Percentiles rank a stretch among this genome's conserved stretches.
These are phyloP conservation scores for Ophiostoma sp. DNA, from an alignment of 2,329 filamentous ascomycete species.

Conservation along the genomic window DNA sequence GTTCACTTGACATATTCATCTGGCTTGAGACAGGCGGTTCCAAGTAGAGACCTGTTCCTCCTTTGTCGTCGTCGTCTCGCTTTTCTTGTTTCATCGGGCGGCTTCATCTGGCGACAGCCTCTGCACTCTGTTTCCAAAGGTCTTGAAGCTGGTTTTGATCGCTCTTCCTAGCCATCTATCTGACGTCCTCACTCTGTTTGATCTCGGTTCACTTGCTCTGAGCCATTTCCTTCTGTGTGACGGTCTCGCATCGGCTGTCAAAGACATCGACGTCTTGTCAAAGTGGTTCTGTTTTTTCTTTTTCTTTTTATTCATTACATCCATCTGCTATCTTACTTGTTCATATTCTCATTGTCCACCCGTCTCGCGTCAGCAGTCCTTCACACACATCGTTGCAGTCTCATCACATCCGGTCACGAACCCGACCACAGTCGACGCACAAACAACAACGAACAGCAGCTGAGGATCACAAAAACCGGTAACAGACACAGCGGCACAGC, in stretches of 20 bases:
- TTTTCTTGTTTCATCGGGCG: constrained; percentile 9
- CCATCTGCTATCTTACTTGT: neutral
- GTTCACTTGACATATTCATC: neutral
- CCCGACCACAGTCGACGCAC: neutral
- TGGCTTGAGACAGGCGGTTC: neutral
- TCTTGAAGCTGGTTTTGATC: neutral
- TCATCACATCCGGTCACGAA: neutral
- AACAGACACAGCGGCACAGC: neutral
- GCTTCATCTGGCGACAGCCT: neutral
- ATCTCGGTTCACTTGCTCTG: neutral
- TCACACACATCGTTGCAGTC: neutral
- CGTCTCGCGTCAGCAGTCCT: neutral
- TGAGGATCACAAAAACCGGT: no score
- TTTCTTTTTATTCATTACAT: neutral
- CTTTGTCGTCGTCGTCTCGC: neutral
- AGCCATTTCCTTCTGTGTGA: neutral
- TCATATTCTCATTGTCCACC: neutral
- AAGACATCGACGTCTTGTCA: neutral
- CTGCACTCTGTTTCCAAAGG: neutral
- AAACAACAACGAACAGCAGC: neutral
- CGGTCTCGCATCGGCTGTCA: constrained; percentile 10
- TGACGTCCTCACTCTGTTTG: neutral
- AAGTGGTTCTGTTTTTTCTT: neutral
- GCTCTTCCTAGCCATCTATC: neutral
- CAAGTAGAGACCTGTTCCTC: neutral